These are phyloP conservation scores for Asterochloris sp. DNA, from an alignment of 139 green algal genomes.

Conservation along the genomic window DNA sequence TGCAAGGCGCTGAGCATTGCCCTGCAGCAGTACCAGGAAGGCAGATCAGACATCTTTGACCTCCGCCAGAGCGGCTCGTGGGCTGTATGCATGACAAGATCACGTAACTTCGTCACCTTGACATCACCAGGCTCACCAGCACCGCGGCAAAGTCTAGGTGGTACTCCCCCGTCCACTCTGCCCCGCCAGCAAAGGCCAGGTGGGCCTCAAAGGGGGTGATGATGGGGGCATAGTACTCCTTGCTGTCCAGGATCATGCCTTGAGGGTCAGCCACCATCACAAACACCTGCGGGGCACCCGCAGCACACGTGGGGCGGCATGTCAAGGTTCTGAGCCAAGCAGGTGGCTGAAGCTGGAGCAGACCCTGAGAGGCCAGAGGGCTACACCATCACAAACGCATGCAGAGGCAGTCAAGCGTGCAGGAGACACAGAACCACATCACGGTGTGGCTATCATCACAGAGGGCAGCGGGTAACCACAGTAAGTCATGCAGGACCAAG, in stretches of 20 bases:
- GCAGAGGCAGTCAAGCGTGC: no score
- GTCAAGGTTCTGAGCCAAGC: conserved; percentile 7
- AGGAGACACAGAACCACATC: no score
- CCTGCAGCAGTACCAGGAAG: not conserved
- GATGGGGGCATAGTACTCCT: conserved; percentile 87
- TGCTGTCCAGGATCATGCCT: conserved; percentile 78
- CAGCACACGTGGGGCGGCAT: no score
- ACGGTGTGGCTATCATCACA: no score
- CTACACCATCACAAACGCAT: no score
- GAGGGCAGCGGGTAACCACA: no score
- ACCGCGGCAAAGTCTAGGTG: conserved; percentile 42
- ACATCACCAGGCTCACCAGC: not conserved
- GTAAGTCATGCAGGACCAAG: no score
- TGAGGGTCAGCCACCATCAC: conserved; percentile 71
- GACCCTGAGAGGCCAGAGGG: no score
- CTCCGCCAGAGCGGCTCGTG: not conserved
- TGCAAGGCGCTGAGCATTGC: not conserved
- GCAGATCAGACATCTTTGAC: not conserved
- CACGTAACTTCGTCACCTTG: not conserved
- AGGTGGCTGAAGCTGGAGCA: not conserved
- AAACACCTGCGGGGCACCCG: conserved; percentile 36
- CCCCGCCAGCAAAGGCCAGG: conserved; percentile 48
- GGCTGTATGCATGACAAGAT: not conserved
- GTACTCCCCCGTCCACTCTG: conserved; percentile 20
- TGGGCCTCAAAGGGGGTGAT: conserved; percentile 89